Conservation (phyloP, 176 grass and related monocot species). For the Oryza rufipogon region DNA sequence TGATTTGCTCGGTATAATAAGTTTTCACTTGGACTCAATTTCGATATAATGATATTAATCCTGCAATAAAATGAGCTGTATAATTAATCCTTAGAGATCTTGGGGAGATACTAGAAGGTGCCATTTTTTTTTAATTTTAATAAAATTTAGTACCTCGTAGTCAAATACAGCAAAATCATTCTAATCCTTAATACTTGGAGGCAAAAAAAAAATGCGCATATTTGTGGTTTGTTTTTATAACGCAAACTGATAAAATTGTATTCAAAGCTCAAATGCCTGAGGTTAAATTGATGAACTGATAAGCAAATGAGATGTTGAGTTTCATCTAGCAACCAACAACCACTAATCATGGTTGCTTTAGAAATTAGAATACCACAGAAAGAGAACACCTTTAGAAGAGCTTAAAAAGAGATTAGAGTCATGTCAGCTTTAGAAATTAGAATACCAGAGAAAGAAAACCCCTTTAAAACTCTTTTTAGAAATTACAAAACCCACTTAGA, state of each 20-base stretch:
- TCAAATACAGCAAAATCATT: too few relatives aligned
- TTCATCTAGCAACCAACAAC: too few relatives aligned
- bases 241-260: background rate
- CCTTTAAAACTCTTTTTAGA: background rate
- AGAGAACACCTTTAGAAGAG: background rate
- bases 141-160: too few relatives aligned
- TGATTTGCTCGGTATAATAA: background rate
- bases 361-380: background rate
- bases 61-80: background rate
- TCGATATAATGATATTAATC: background rate
- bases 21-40: background rate
- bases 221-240: background rate
- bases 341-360: slow-evolving; percentile 8
- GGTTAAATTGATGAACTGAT: background rate
- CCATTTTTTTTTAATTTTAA: too few relatives aligned
- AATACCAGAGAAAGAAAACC: background rate
- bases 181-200: background rate
- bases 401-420: background rate
- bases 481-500: background rate
- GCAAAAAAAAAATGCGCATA: background rate
- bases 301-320: slow-evolving; percentile 14
- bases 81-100: background rate
- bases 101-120: too few relatives aligned
- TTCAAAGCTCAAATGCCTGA: background rate
- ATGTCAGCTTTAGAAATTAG: background rate